Base-by-base conservation (phyloP, 768 basidiomycete species). In the Amanita thiersii region DNA sequence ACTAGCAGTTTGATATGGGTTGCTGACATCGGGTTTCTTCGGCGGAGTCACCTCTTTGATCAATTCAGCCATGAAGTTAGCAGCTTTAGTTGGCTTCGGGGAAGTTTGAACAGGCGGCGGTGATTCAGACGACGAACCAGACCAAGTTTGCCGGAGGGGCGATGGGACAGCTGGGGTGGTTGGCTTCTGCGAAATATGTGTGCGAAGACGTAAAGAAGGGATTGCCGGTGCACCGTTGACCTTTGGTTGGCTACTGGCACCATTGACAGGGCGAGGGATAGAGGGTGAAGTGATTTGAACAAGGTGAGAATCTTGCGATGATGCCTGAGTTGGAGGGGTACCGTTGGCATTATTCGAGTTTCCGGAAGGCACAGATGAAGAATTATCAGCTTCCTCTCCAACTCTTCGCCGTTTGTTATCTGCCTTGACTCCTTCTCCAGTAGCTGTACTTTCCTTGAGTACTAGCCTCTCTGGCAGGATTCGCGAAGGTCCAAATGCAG, bases 81-180 rank as follows among this genome's bases (percentile, higher is more conserved):
- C 85, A 4, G 82, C 76, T 50, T 79, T 74, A 1, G 81, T 84
- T 19, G 72, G 75, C 40, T 67, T 73, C 14, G 60, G 53, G 39
- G 65, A 55, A 26, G 64, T 56, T 29, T 58, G 52, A 21, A 63
- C 54, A 34, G 63, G 56, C 5, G 65, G 51, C 30, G 47, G 50
- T 3, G 69, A 66, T 1, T 52, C 43, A 2, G 65, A 57, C 0
- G 70, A 64, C 12, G 58, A 58, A 9, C 64, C 67, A 1, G 73
- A 71, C 85, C 85, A 87, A 2, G 81, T 68, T 50, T 88, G 80
- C 4, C 86, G 73, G 32, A 89, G 63, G 18, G 86, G 86, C 7
- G 85, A 88, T 11, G 86, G 83, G 5, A 76, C 59, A 9, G 70
- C 73, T 4, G 86, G 86, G 1, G 70, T 59, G 12, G 80, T 81